phyloP scores from a whole-genome alignment of 352 stramenopile genomes.

The Saprolegnia parasitica region DNA sequence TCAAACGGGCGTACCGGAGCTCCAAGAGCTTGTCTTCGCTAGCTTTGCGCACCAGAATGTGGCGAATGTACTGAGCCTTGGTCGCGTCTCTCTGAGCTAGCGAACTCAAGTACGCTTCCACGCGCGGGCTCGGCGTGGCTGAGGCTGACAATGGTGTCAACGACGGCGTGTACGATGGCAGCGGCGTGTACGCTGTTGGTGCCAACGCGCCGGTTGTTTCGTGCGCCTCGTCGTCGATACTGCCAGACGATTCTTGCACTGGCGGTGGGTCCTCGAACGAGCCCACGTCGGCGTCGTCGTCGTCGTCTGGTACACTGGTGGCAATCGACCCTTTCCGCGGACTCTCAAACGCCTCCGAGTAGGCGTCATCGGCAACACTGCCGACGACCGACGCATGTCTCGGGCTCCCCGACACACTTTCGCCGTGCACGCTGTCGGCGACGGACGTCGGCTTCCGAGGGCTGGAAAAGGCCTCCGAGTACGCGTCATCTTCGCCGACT shows the following conservation, averaged over 20 bases:
- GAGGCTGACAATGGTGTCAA: neutral
- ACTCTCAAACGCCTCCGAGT: conserved; percentile 17
- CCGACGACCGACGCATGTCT: neutral
- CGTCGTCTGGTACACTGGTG: neutral
- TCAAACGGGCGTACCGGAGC: conserved; percentile 8
- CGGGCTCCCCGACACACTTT: too few species aligned
- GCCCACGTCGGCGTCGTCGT: neutral
- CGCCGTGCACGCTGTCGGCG: too few species aligned
- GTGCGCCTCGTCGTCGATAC: neutral
- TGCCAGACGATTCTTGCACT: too few species aligned
- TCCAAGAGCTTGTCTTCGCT: conserved; percentile 27
- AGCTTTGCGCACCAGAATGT: conserved; percentile 20
- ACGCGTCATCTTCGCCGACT: neutral
- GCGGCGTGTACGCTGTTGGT: neutral
- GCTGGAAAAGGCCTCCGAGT: neutral
- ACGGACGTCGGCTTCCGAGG: neutral
- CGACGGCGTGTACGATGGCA: neutral
- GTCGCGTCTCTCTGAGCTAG: neutral
- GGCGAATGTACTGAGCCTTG: conserved; percentile 29
- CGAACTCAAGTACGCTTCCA: conserved; percentile 9
- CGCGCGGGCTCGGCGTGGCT: neutral
- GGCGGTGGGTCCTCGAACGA: neutral
- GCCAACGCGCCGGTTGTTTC: neutral
- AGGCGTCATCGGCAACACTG: neutral
- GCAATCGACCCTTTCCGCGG: neutral